Percentiles rank a stretch among this genome's conserved stretches.
Evolutionary conservation across 2,329 filamentous ascomycete genomes (phyloP).

Genomic region (Colletotrichum phormii): DNA sequence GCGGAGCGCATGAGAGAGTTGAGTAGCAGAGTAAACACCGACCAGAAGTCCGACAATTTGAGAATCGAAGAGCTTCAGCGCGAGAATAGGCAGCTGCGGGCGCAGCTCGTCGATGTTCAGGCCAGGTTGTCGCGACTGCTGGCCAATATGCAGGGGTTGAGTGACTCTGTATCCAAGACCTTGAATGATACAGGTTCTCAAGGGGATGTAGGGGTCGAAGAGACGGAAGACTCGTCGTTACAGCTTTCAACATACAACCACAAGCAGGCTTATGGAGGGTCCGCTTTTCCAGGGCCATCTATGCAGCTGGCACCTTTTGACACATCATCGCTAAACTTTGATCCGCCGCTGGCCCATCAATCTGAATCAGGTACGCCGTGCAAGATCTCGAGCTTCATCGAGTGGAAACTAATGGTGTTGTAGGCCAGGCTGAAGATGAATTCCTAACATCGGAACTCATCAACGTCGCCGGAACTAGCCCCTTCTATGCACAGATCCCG

Average conservation of each 20-base stretch:
- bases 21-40: conserved; percentile 38
- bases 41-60: conserved; percentile 41
- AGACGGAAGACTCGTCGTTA: neutral
- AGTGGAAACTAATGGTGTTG: neutral
- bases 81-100: conserved; percentile 43
- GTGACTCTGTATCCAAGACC: conserved; percentile 41
- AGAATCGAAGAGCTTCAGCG: conserved; percentile 40
- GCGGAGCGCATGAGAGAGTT: conserved; percentile 45
- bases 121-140: conserved; percentile 41
- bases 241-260: neutral
- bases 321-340: conserved; percentile 1
- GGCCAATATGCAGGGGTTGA: conserved; percentile 41
- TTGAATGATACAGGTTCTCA: conserved; percentile 36
- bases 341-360: neutral
- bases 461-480: conserved; percentile 25
- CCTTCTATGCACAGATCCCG: conserved; percentile 42
- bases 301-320: neutral
- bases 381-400: accelerated
- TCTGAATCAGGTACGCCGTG: neutral
- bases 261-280: neutral
- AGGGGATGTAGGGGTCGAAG: accelerated
- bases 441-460: conserved; percentile 9
- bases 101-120: conserved; percentile 45
- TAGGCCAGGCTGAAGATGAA: neutral
- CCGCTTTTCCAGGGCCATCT: neutral